Evolutionary conservation across 768 basidiomycete genomes (phyloP), one percentile per base, ranked within the genome.

Genomic region (Macrolepiota dolichaula): DNA sequence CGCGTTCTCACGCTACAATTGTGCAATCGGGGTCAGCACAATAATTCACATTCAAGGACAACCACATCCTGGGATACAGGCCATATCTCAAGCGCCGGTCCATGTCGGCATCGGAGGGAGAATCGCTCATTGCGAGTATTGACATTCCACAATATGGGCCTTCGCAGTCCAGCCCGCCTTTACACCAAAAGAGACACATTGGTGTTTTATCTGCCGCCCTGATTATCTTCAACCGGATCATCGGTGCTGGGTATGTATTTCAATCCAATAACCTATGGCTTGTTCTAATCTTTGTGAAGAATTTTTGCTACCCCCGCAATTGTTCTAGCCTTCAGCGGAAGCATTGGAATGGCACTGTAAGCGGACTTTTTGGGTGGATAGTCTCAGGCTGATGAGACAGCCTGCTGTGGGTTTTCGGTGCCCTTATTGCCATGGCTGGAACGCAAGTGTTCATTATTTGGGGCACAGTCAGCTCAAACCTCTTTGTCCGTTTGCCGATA

Each of bases 201-300:
- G 72, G 73, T 5, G 32, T 71, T 9, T 55, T 68, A 27, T 73
- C 73, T 5, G 74, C 73, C 19, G 64, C 73, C 4, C 73, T 77
- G 58, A 69, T 77, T 35, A 72, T 73, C 55, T 76, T 77, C 64
- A 77, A 75, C 59, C 68, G 76, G 29, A 71, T 76, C 3, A 72
- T 75, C 51, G 73, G 76, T 15, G 73, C 76, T 53, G 74, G 72
- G 74, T 74, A 53, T 29, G 71, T 66, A 15, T 5, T 50, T 17
- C 5, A 5, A n/a, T 25, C 9, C 53, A 22, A 3, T 4, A 40
- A 15, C 3, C 15, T 12, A 4, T 12, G 9, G 2, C 12, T 47
- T 19, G 10, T 19, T 35, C 47, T 61, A 25, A 56, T 37, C 17
- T 22, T 38, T 22, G 7, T 47, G 15, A 15, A 75, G 75, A 12